Evolutionary conservation across 306 rosid species (phyloP), one percentile per base, ranked within the genome.

Genomic region (Hippophae tibetana): DNA sequence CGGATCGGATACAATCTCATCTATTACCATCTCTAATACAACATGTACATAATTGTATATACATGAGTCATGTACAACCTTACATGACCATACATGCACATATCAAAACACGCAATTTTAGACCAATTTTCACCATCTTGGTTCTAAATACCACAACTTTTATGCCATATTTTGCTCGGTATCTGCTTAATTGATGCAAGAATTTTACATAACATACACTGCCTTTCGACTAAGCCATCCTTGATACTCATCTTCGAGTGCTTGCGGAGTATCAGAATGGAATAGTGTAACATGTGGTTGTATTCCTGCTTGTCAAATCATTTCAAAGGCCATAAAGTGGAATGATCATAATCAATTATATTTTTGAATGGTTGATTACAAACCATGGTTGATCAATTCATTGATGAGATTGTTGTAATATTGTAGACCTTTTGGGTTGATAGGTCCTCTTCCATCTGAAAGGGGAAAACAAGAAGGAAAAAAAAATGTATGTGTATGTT

Each of bases 331-430:
- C 9, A 5, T 13, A 49, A 49, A 49, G 5, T 31, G 38, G 38
- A 31, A 9, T 1, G 23, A 18, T 8, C 25, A 10, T 9, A 52
- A 13, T 12, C 7, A 5, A 45, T 11, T 5, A 7, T 14, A 8
- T 0, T 14, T 12, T 43, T 7, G 3, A 7, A 3, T 18, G 5
- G 9, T 52, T n/a, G 62, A 31, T 31, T 52, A 11, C 7, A 18
- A 52, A 90, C 90, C 90, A 13, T 83, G 68, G 59, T 62, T 67
- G 12, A 81, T 53, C 13, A 89, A 71, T 57, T 86, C 80, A 58
- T 83, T 58, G 69, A 82, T 86, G 66, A 89, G 82, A 72, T 89
- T 86, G 77, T 84, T 89, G 79, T 86, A 89, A 61, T 79, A 89
- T 46, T 73, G 65, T 52, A 78, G 57, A 40, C 95, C 95, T 65